Conservation (phyloP, 2,329 filamentous ascomycete species). For the Aquanectria penicillioides region DNA sequence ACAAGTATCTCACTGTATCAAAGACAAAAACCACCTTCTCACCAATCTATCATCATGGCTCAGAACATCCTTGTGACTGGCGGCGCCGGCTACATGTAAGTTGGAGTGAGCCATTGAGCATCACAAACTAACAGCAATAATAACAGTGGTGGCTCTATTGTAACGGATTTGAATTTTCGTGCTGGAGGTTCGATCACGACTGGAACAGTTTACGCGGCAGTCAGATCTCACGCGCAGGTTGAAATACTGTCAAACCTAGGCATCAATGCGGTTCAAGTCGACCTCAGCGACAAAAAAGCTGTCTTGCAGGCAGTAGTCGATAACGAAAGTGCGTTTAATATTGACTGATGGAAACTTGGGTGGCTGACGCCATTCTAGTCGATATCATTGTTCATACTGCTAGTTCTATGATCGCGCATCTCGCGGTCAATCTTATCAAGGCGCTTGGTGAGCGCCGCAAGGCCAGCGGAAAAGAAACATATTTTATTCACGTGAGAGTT, state of each 20-base stretch:
- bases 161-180: constrained; percentile 44
- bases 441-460: constrained; percentile 45
- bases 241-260: constrained; percentile 43
- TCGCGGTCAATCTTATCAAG: constrained; percentile 43
- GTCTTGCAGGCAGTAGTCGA: constrained; percentile 32
- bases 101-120: background rate
- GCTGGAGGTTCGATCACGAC: constrained; percentile 33
- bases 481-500: constrained; percentile 47
- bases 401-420: constrained; percentile 40
- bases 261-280: constrained; percentile 43
- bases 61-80: constrained; percentile 48
- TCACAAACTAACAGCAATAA: background rate
- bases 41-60: constrained; percentile 18
- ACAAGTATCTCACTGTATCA: background rate
- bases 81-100: constrained; percentile 48
- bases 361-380: constrained; percentile 39
- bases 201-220: constrained; percentile 44
- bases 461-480: constrained; percentile 38
- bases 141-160: constrained; percentile 48
- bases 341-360: accelerated
- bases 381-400: constrained; percentile 50
- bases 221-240: constrained; percentile 47
- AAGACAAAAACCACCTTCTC: background rate
- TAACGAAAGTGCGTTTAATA: constrained; percentile 38
- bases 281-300: constrained; percentile 44